Conservation (phyloP, 2,329 filamentous ascomycete species). For the Phialocephala subalpina region DNA sequence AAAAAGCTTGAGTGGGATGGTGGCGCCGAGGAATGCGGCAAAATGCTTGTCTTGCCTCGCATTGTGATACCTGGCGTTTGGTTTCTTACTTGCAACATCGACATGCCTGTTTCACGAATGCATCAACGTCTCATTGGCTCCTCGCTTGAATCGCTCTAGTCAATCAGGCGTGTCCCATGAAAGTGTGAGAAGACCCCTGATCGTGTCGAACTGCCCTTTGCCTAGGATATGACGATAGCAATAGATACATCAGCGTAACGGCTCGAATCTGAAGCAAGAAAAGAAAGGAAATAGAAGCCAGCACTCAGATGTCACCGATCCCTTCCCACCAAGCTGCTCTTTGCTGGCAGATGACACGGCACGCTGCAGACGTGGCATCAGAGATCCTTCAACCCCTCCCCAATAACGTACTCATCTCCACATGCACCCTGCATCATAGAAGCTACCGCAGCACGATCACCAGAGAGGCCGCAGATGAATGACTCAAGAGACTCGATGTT, state of each 20-base stretch:
- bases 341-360: neutral
- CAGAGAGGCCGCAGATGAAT: slow-evolving; percentile 36
- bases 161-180: neutral
- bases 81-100: neutral
- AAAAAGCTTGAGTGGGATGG: slow-evolving; percentile 11
- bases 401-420: slow-evolving; percentile 56
- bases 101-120: slow-evolving; percentile 7
- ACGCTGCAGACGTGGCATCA: slow-evolving; percentile 19
- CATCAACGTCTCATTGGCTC: neutral
- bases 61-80: slow-evolving; percentile 11
- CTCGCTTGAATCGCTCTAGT: neutral
- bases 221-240: slow-evolving; percentile 4
- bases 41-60: slow-evolving; percentile 9
- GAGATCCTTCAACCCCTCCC: slow-evolving; percentile 53
- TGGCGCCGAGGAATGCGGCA: slow-evolving; percentile 7
- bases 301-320: neutral
- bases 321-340: neutral
- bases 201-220: neutral
- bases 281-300: neutral
- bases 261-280: neutral
- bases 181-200: neutral
- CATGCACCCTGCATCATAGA: slow-evolving; percentile 50
- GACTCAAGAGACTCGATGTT: slow-evolving; percentile 43
- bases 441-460: slow-evolving; percentile 47
- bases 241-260: slow-evolving; percentile 8